phyloP scores from a whole-genome alignment of 768 basidiomycete genomes.

The Xerocomellus amylosporus region DNA sequence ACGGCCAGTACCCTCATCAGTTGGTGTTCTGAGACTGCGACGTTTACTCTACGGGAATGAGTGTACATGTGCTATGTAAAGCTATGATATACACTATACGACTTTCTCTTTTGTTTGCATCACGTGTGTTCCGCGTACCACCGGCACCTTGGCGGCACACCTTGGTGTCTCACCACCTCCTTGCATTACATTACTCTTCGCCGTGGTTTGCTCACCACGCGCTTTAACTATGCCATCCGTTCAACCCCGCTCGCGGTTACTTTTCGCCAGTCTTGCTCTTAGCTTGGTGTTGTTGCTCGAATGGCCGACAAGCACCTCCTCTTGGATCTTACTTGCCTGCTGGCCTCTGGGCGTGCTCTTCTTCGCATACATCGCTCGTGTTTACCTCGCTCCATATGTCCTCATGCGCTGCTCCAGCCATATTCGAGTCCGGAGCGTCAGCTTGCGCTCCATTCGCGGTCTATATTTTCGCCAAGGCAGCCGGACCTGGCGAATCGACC shows the following conservation, averaged over 20 bases:
- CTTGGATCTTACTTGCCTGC: conserved; percentile 42
- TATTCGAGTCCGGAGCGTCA: conserved; percentile 69
- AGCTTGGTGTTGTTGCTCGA: conserved; percentile 11
- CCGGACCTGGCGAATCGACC: conserved; percentile 60
- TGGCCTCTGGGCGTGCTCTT: conserved; percentile 53
- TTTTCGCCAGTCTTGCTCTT: conserved; percentile 13
- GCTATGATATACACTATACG: conserved; percentile 26
- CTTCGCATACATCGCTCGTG: conserved; percentile 59
- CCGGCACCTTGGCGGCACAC: not conserved
- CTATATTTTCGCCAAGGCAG: conserved; percentile 60
- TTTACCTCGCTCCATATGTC: conserved; percentile 64
- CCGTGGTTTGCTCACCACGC: conserved; percentile 4
- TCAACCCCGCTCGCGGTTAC: conserved; percentile 3
- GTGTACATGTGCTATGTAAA: conserved; percentile 19
- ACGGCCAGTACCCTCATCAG: conserved; percentile 96
- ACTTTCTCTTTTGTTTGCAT: conserved; percentile 13
- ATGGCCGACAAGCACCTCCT: conserved; percentile 26
- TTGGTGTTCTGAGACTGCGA: conserved; percentile 68
- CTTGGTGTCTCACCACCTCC: not conserved
- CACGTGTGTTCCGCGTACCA: conserved; percentile 7
- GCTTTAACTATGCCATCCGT: conserved; percentile 9
- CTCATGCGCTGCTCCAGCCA: conserved; percentile 56
- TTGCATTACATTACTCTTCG: not conserved
- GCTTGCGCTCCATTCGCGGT: conserved; percentile 74
- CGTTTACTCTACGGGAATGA: conserved; percentile 9